Conservation (phyloP, 805 yeast species). For the Isabelozyma rhagii region DNA sequence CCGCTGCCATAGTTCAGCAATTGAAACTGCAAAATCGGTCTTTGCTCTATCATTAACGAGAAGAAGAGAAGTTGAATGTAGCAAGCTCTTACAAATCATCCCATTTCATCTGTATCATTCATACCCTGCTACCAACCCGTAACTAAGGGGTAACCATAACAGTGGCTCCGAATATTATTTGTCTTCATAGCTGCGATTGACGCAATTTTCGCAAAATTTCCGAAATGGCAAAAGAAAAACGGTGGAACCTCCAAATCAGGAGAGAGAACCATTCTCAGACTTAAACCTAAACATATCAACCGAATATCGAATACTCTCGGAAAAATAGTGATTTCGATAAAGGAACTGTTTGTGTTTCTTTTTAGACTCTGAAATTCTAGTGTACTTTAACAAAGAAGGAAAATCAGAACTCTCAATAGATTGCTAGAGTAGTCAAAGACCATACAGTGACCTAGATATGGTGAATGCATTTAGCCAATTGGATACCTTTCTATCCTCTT, state of each 20-base stretch:
- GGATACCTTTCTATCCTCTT: no score
- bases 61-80: background rate
- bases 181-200: background rate
- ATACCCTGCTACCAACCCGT: background rate
- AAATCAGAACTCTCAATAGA: no score
- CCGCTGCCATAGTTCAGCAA: background rate
- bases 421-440: no score
- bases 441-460: no score
- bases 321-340: no score
- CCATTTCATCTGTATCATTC: background rate
- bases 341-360: no score
- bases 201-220: background rate
- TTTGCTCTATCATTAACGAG: background rate
- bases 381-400: no score
- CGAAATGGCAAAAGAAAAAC: background rate
- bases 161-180: background rate
- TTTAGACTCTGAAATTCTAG: no score
- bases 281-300: no score
- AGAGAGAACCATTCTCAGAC: background rate
- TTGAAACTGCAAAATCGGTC: background rate
- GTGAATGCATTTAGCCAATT: no score
- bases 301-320: no score
- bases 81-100: background rate
- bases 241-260: background rate
- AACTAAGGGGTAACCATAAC: background rate